Evolutionary conservation across 1,284 basidiomycete species (phyloP).

Genomic region (Ustilago nuda): DNA sequence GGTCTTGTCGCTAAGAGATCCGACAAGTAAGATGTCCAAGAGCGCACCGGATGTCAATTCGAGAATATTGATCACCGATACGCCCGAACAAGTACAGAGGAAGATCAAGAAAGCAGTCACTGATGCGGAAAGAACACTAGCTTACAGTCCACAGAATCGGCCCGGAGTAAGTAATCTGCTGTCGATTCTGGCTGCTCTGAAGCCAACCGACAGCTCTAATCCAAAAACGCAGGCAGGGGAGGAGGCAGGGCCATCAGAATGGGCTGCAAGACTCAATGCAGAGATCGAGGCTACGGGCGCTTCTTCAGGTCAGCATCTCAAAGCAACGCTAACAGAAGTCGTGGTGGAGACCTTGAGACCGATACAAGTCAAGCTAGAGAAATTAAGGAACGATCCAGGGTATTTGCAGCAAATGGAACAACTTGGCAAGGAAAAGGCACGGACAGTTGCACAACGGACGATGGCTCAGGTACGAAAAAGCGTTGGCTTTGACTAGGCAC

Average conservation of each 20-base stretch:
- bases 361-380: slow-evolving; percentile 79
- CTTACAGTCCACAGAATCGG: slow-evolving; percentile 80
- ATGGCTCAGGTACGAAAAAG: slow-evolving; percentile 78
- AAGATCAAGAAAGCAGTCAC: slow-evolving; percentile 88
- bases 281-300: slow-evolving; percentile 69
- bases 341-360: slow-evolving; percentile 78
- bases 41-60: slow-evolving; percentile 83
- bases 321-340: slow-evolving; percentile 79
- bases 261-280: slow-evolving; percentile 71
- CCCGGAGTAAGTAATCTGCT: slow-evolving; percentile 88
- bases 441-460: slow-evolving; percentile 75
- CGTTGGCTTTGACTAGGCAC: slow-evolving; percentile 75
- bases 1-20: slow-evolving; percentile 83
- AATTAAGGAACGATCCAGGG: slow-evolving; percentile 75
- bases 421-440: slow-evolving; percentile 78
- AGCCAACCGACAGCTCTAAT: slow-evolving; percentile 15
- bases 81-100: slow-evolving; percentile 74
- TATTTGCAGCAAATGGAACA: slow-evolving; percentile 78
- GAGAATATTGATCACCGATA: slow-evolving; percentile 87
- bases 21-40: slow-evolving; percentile 93
- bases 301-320: slow-evolving; percentile 77
- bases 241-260: slow-evolving; percentile 58
- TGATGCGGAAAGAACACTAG: slow-evolving; percentile 77
- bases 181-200: slow-evolving; percentile 74
- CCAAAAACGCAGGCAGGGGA: background rate